Conservation (phyloP, 768 basidiomycete species). For the Lactifluus subvellereus region DNA sequence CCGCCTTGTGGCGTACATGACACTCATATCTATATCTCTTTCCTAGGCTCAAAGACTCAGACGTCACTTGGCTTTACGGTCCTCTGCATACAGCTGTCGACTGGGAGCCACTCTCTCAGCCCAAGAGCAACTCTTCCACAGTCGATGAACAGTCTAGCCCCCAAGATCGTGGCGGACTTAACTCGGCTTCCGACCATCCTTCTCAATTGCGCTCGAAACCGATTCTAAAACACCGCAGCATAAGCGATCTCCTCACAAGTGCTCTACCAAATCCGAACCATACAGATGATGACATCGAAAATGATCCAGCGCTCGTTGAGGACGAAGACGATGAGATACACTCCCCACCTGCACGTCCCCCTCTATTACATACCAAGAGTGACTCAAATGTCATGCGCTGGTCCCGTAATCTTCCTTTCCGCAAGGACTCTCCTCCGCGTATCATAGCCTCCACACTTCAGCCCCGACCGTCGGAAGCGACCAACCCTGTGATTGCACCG, state of each 20-base stretch:
- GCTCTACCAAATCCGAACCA: slow-evolving; percentile 59
- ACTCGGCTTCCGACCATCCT: slow-evolving; percentile 23
- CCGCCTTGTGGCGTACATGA: not conserved
- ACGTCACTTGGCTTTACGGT: slow-evolving; percentile 98
- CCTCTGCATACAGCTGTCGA: slow-evolving; percentile 93
- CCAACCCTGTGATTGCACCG: slow-evolving; percentile 23
- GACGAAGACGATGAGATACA: slow-evolving; percentile 10
- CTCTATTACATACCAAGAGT: slow-evolving; percentile 76
- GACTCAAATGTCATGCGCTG: slow-evolving; percentile 70
- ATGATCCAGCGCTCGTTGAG: slow-evolving; percentile 8
- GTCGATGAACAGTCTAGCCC: slow-evolving; percentile 38
- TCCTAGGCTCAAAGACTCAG: slow-evolving; percentile 94
- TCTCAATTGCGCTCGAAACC: slow-evolving; percentile 54
- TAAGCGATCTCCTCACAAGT: slow-evolving; percentile 80
- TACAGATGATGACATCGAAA: slow-evolving; percentile 44
- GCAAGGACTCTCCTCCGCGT: slow-evolving; percentile 70
- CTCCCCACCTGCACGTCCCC: slow-evolving; percentile 40
- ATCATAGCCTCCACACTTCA: slow-evolving; percentile 33
- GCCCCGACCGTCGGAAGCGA: slow-evolving; percentile 19
- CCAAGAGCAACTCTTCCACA: slow-evolving; percentile 36
- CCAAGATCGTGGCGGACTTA: slow-evolving; percentile 50
- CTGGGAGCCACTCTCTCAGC: slow-evolving; percentile 64
- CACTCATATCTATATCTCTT: slow-evolving; percentile 17
- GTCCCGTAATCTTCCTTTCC: slow-evolving; percentile 37
- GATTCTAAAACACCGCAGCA: slow-evolving; percentile 93